Evolutionary conservation across 1,284 basidiomycete genomes (phyloP), one percentile per base, ranked within the genome.

Genomic region (Apiotrichum brassicae): DNA sequence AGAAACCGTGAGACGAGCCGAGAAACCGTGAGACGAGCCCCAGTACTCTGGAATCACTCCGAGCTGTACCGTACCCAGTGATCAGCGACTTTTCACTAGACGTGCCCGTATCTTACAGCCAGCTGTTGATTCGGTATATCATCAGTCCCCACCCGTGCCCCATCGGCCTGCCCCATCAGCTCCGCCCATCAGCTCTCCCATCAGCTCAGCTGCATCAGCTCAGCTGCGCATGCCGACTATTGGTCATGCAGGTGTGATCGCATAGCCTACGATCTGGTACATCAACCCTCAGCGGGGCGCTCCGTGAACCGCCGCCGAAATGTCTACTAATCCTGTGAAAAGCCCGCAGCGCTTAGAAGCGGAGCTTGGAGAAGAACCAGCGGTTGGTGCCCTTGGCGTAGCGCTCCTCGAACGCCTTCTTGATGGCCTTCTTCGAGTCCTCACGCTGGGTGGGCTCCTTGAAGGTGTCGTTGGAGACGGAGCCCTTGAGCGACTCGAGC

Each of bases 391-490:
- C 91, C 53, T 79, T 77, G 51, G 80, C 79, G 82, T 95, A 94
- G 57, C 89, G 79, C 70, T 95, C 90, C 82, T 95, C 92, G 54
- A 97, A 77, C 71, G 87, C 74, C 78, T 94, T 94, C 82, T 94
- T 95, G 75, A 95, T 83, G 63, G 79, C 84, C 82, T 97, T 97
- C 81, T 94, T 95, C 53, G 90, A 81, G 64, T 93, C 84, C 76
- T 90, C 87, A 63, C 91, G 83, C 74, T 91, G 87, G 65, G 89
- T 81, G 41, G 86, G 86, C 80, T 97, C 90, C 79, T 92, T 92
- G 84, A 95, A 94, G 56, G 91, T 93, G 58, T 95, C 91, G 49
- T 79, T 71, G 34, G 81, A 76, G 53, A 93, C 84, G 47, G 81
- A 76, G 55, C 87, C 87, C 80, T 95, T 97, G 68, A 97, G 78